Base-by-base conservation (phyloP, 75 land plant genomes). In the Ceratopteris richardii region DNA sequence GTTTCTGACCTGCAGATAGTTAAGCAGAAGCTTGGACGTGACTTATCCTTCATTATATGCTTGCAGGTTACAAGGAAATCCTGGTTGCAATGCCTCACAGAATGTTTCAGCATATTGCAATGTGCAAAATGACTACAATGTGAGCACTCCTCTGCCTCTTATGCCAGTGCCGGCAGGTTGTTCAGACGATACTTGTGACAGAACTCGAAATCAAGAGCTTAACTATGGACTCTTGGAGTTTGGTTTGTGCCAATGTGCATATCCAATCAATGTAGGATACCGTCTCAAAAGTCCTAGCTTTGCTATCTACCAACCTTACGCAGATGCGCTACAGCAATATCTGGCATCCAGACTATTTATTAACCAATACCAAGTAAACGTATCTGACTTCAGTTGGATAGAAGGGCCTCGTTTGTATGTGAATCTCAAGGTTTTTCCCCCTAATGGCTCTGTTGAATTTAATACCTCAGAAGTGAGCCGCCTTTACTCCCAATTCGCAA, bases 251-350 rank as follows among this genome's bases (percentile, higher is more conserved):
- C 66, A 70, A 29, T 92, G 98, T 77, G 86, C 78, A 2, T 60
- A 70, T 31, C 96, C 85, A 29, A 25, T 88, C 36, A 57, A 63
- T 58, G 72, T 93, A 39, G 85, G 81, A 44, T 77, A 78, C 53
- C 76, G 96, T 17, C 65, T 93, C 29, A 66, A 82, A 64, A 88
- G 96, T 69, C 97, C 97, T 37, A 82, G 94, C 50, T 65, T 91
- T 44, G 57, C 76, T n/a, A 51, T 72, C 28, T 91, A 88, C 51
- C 72, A 63, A 56, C 82, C 76, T 17, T 82, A 88, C 58, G 14
- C 25, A 0, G 0, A 12, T 14, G 41, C 11, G 12, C 86, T 90
- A 61, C 44, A 57, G 16, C 14, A 17, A 1, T 76, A 74, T 40
- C 54, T 86, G 29, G 65, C 87, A 17, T 31, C 43, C 11, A 61